A percentile compares a stretch with the other conserved stretches of the same genome.
Conservation (phyloP, 345 rosid genomes). For the Acer campestre region DNA sequence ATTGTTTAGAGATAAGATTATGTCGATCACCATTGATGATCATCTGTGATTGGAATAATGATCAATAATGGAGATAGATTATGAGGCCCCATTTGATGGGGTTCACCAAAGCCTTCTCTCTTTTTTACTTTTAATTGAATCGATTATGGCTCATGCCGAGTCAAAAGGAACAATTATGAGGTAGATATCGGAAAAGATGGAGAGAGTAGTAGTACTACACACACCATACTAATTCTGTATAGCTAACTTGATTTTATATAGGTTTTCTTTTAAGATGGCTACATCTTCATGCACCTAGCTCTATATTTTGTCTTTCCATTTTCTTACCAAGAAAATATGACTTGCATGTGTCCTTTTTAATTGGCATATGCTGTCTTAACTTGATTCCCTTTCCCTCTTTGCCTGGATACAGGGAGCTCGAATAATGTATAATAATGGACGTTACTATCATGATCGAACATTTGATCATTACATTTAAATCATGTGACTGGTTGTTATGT, state of each 20-base stretch:
- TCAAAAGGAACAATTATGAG: constrained; percentile 29
- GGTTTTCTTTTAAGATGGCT: background rate
- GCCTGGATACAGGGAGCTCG: background rate
- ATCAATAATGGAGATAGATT: background rate
- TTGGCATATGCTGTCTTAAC: background rate
- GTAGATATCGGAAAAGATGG: constrained; percentile 17
- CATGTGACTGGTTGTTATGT: no score
- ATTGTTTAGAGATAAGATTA: background rate
- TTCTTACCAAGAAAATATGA: background rate
- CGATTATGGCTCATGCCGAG: constrained; percentile 22
- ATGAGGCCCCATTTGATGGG: constrained; percentile 5
- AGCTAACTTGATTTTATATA: background rate
- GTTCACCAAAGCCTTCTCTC: background rate
- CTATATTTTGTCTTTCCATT: background rate
- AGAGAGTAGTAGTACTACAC: background rate
- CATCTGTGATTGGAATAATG: no score
- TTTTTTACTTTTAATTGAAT: background rate
- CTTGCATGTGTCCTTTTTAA: background rate
- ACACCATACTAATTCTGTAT: background rate
- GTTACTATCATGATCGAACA: no score
- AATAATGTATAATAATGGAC: no score
- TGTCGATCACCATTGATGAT: background rate
- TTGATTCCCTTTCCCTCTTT: background rate
- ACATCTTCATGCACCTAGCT: background rate
- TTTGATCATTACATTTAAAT: no score